Conservation (phyloP, 345 rosid species). For the Toxicodendron radicans region DNA sequence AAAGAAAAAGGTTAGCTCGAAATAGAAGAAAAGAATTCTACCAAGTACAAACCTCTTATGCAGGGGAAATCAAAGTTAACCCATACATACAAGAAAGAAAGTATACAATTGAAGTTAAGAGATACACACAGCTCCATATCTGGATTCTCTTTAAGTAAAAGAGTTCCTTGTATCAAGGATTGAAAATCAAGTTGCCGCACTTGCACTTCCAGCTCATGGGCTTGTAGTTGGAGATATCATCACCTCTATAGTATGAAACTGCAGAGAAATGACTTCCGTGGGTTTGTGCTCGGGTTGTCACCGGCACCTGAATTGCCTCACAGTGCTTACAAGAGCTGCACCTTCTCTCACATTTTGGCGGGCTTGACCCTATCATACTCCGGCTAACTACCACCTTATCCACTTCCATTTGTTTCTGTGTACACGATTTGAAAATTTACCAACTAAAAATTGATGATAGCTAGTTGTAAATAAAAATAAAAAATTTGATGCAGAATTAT, state of each 20-base stretch:
- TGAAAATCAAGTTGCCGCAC: slow-evolving; percentile 56
- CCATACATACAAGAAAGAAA: background rate
- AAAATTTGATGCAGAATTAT: background rate
- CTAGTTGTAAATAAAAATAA: background rate
- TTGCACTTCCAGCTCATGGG: slow-evolving; percentile 83
- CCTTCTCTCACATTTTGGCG: slow-evolving; percentile 60
- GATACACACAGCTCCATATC: background rate
- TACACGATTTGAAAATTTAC: background rate
- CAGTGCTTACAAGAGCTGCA: slow-evolving; percentile 55
- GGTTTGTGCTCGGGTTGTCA: slow-evolving; percentile 28
- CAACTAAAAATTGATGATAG: background rate
- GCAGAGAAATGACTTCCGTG: slow-evolving; percentile 21
- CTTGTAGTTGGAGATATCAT: slow-evolving; percentile 60
- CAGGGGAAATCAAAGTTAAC: background rate
- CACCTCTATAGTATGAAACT: slow-evolving; percentile 44
- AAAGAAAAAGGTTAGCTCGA: too few species aligned
- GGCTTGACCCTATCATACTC: slow-evolving; percentile 58
- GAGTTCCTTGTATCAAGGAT: slow-evolving; percentile 38
- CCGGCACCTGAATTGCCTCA: slow-evolving; percentile 67
- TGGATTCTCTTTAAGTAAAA: background rate
- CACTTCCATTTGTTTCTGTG: slow-evolving; percentile 28
- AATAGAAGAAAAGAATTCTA: too few species aligned
- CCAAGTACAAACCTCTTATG: background rate
- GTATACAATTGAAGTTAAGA: slow-evolving; percentile 1
- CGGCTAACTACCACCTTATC: slow-evolving; percentile 29